Evolutionary conservation across 116 monocot species (phyloP), one percentile per base, ranked within the genome.

Genomic region (Dioscorea cayenensis): DNA sequence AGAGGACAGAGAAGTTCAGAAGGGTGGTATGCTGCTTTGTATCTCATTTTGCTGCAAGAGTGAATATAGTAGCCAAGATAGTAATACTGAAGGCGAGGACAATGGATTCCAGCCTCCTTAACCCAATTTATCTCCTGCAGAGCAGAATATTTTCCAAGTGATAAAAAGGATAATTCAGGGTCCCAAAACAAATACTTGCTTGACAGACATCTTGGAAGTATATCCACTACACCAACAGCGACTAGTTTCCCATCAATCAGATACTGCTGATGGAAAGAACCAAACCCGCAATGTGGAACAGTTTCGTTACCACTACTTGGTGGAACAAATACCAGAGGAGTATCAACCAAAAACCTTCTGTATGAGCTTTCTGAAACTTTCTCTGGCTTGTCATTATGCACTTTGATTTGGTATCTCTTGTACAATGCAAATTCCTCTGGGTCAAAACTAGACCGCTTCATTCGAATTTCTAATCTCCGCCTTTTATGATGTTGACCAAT

Each of bases 131-230:
- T 92, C 83, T 97, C 97, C 68, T 88, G 89, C 65, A 97, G 67
- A 66, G 93, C 93, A 59, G 97, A 84, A 76, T 86, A 93, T 29
- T 93, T 97, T 71, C 97, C 97, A 70, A 90, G 88, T 55, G 93
- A 97, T 63, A 96, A 66, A 68, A 83, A 88, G 21, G 93, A 84
- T 81, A 81, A 66, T 70, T 97, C 97, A 77, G 97, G 97, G 66
- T 97, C 97, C 97, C 97, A 97, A 77, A 97, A 97, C 28, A 97
- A 85, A 77, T 97, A 97, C 78, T 93, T 97, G 88, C 97, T 97
- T 38, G 97, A 97, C 79, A 97, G 78, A 78, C 93, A 97, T 77
- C 75, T 88, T 28, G 97, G 97, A 51, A 97, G 90, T 51, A 97
- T 80, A 77, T 97, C 97, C 21, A 97, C 84, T 36, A 97, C 97